These are phyloP conservation scores for Rhododendron ovatum DNA, from an alignment of 148 eudicot genomes.

Conservation along the genomic window DNA sequence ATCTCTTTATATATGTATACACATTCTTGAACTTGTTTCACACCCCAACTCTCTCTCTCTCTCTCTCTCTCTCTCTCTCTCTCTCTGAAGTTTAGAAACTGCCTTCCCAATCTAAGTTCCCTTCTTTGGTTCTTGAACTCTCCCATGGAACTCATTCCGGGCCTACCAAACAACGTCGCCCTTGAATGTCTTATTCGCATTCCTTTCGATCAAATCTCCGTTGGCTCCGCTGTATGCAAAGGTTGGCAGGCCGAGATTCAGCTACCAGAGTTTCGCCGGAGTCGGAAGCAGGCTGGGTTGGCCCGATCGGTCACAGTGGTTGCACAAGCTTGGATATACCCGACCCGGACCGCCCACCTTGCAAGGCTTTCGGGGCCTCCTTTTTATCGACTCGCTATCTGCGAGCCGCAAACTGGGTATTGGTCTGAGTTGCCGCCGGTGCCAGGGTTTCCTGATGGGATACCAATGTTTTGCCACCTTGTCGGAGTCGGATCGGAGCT, in stretches of 20 bases:
- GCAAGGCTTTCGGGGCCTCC: constrained; percentile 15
- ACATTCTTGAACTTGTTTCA: neutral
- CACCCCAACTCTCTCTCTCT: neutral
- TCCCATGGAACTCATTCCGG: constrained; percentile 60
- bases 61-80: too few relatives aligned
- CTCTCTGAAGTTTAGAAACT: neutral
- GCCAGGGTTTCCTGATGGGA: constrained; percentile 43
- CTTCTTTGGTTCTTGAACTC: neutral
- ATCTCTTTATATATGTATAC: neutral
- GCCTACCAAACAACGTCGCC: constrained; percentile 61
- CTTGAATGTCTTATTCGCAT: constrained; percentile 58
- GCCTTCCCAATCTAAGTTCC: neutral
- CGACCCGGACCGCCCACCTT: constrained; percentile 5
- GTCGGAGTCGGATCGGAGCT: constrained; percentile 54
- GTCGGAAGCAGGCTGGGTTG: constrained; percentile 35
- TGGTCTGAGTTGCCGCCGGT: constrained; percentile 52
- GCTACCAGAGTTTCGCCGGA: constrained; percentile 34
- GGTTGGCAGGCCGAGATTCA: constrained; percentile 48
- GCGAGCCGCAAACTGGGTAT: constrained; percentile 38
- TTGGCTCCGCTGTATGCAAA: constrained; percentile 38
- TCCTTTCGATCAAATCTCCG: constrained; percentile 38
- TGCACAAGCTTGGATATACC: constrained; percentile 43
- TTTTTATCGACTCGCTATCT: constrained; percentile 42
- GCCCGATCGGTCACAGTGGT: constrained; percentile 44
- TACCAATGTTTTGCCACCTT: constrained; percentile 68